Evolutionary conservation across 345 rosid species (phyloP).

Genomic region (Xanthoceras sorbifolium): DNA sequence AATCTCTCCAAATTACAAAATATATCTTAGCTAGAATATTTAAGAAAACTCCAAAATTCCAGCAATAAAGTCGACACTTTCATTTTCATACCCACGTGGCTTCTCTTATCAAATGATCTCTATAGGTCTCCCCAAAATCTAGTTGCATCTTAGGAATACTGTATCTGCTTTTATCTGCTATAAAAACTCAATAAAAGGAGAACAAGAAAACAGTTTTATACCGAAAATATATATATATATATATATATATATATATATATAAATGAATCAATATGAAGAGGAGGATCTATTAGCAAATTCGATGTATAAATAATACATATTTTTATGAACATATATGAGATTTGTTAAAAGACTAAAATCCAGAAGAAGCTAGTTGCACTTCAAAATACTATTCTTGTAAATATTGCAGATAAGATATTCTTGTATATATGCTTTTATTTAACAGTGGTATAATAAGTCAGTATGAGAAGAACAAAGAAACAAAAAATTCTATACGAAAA

Average conservation of each 20-base stretch:
- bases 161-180: too few species aligned
- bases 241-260: too few species aligned
- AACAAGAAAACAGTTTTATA: too few species aligned
- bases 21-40: constrained; percentile 5
- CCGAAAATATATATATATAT: too few species aligned
- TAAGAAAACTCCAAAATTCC: neutral
- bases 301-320: too few species aligned
- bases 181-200: too few species aligned
- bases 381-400: neutral
- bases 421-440: neutral
- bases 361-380: neutral
- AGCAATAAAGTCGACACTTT: neutral
- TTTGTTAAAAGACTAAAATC: neutral
- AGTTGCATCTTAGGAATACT: too few species aligned
- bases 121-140: too few species aligned
- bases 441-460: neutral
- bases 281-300: too few species aligned
- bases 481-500: neutral
- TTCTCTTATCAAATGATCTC: neutral
- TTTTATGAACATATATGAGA: too few species aligned
- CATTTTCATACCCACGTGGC: constrained; percentile 9
- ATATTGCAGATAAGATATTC: too few species aligned
- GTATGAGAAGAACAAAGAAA: neutral
- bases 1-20: neutral
- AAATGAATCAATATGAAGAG: too few species aligned